Evolutionary conservation across 2,329 filamentous ascomycete species (phyloP).

Genomic region (Fusarium secorum): DNA sequence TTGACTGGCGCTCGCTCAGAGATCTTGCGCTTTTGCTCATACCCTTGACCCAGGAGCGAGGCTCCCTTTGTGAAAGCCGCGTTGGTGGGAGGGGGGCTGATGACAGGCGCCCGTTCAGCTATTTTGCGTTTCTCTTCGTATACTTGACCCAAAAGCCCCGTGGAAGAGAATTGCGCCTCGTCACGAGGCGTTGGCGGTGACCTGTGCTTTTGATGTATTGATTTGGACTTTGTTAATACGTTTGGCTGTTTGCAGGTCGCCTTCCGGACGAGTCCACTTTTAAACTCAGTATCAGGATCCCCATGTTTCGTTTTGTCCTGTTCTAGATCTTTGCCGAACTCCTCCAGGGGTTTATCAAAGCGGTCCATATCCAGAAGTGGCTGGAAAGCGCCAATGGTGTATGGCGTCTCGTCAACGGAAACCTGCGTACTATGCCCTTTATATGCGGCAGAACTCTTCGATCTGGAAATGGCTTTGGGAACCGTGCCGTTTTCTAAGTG

Average conservation of each 20-base stretch:
- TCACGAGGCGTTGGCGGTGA: constrained; percentile 21
- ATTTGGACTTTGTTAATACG: constrained; percentile 42
- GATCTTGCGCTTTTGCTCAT: constrained; percentile 55
- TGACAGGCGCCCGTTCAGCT: constrained; percentile 37
- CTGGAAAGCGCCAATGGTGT: constrained; percentile 72
- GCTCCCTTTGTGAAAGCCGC: constrained; percentile 64
- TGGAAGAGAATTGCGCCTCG: constrained; percentile 57
- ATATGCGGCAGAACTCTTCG: constrained; percentile 27
- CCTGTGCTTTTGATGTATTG: constrained; percentile 23
- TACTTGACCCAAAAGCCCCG: constrained; percentile 59
- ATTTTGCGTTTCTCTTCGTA: constrained; percentile 57
- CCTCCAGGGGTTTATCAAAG: constrained; percentile 62
- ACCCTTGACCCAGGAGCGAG: constrained; percentile 60
- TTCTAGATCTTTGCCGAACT: constrained; percentile 56
- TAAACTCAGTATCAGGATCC: constrained; percentile 21
- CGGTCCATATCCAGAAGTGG: constrained; percentile 71
- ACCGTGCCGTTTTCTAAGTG: constrained; percentile 9
- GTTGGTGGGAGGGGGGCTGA: constrained; percentile 42
- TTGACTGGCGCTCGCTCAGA: constrained; percentile 39
- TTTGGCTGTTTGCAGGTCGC: constrained; percentile 20
- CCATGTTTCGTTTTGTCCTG: constrained; percentile 8
- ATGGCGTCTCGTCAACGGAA: constrained; percentile 58
- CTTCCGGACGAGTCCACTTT: constrained; percentile 22
- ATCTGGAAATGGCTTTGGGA: constrained; percentile 51
- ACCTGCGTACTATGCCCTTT: constrained; percentile 48